Percentiles rank a stretch among this genome's conserved stretches.
Conservation (phyloP, 257 asterid genomes). For the Plantago ovata region DNA sequence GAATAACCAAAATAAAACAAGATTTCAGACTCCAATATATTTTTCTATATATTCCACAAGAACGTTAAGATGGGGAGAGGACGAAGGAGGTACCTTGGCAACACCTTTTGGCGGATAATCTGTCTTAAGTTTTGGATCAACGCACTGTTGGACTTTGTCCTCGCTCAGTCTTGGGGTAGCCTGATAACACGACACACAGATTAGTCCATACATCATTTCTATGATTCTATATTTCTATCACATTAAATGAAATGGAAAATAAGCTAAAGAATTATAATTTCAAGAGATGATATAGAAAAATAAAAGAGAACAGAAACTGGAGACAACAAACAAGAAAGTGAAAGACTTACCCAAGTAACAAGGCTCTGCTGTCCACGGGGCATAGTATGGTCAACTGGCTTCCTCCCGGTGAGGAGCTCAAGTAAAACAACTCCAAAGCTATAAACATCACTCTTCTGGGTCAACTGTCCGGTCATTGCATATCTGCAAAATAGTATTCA, state of each 20-base stretch:
- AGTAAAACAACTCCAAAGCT: constrained; percentile 41
- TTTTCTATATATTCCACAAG: background rate
- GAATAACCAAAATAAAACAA: background rate
- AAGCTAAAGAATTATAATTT: background rate
- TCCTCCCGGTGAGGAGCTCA: constrained; percentile 39
- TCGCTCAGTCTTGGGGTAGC: constrained; percentile 40
- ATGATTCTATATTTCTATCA: no score
- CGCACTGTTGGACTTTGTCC: constrained; percentile 40
- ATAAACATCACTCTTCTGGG: constrained; percentile 83
- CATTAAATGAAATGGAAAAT: background rate
- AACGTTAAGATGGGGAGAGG: constrained; percentile 2
- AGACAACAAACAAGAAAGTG: constrained; percentile 7
- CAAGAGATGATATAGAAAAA: background rate
- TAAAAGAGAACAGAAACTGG: background rate
- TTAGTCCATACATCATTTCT: background rate
- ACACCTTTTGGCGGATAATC: constrained; percentile 87
- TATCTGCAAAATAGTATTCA: constrained; percentile 44
- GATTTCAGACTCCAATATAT: background rate
- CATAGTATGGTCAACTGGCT: constrained; percentile 42
- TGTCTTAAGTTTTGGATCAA: constrained; percentile 57
- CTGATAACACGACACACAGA: constrained; percentile 30
- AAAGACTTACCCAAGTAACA: constrained; percentile 77
- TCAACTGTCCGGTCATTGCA: constrained; percentile 94
- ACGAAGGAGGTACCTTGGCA: constrained; percentile 61
- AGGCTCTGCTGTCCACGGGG: constrained; percentile 90